A percentile compares a stretch with the other conserved stretches of the same genome.
Evolutionary conservation across 768 basidiomycete genomes (phyloP).

Genomic region (Termitomyces sp.): DNA sequence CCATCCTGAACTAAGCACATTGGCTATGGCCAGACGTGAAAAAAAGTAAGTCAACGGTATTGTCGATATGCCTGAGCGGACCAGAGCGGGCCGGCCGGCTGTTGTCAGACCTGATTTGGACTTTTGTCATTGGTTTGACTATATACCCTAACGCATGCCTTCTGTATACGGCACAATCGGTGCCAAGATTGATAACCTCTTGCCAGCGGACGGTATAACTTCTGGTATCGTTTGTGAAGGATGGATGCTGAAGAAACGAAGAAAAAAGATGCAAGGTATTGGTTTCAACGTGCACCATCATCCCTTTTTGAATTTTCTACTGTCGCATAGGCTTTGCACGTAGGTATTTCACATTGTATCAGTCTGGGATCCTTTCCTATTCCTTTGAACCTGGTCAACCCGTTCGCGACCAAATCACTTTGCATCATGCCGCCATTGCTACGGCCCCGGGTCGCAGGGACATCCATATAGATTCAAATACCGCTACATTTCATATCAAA

Average conservation of each 20-base stretch:
- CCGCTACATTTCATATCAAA: slow-evolving; percentile 78
- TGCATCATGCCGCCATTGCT: slow-evolving; percentile 72
- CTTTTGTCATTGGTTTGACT: background rate
- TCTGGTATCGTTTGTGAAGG: slow-evolving; percentile 50
- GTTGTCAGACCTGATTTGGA: background rate
- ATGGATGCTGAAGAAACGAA: slow-evolving; percentile 83
- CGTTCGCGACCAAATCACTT: slow-evolving; percentile 61
- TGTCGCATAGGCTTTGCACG: slow-evolving; percentile 67
- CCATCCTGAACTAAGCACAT: background rate
- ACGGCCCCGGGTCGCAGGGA: slow-evolving; percentile 70
- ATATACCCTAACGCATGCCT: slow-evolving; percentile 5
- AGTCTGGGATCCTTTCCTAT: slow-evolving; percentile 69
- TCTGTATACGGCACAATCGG: background rate
- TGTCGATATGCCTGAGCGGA: background rate
- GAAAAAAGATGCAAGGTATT: slow-evolving; percentile 85
- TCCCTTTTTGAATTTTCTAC: background rate
- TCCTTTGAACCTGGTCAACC: slow-evolving; percentile 70
- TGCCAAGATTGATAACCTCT: background rate
- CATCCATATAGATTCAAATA: slow-evolving; percentile 74
- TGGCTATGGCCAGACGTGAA: background rate
- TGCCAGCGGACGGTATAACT: background rate
- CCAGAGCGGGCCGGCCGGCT: background rate
- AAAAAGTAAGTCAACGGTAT: background rate
- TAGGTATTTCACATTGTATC: slow-evolving; percentile 69
- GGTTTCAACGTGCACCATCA: background rate